phyloP scores from a whole-genome alignment of 2,329 filamentous ascomycete genomes.

The Talaromyces sp. region DNA sequence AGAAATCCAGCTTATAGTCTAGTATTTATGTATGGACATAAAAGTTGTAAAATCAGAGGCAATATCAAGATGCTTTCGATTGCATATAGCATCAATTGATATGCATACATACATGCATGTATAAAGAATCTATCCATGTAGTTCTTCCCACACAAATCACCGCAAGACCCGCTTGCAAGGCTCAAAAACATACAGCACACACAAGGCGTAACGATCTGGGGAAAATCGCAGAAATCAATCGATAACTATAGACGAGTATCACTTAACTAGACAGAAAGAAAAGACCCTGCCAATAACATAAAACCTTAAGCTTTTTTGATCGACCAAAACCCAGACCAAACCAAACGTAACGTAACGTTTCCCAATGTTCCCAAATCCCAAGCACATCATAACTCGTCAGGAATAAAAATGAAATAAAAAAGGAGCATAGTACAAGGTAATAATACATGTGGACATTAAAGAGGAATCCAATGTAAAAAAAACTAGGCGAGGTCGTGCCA shows the following conservation, averaged over 20 bases:
- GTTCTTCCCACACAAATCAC: background rate
- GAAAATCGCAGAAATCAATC: background rate
- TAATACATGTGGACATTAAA: slow-evolving; percentile 1
- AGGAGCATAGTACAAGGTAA: background rate
- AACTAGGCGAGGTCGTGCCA: slow-evolving; percentile 22
- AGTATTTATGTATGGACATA: too few species aligned
- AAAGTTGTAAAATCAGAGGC: background rate
- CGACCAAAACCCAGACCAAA: background rate
- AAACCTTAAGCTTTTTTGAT: background rate
- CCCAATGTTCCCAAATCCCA: background rate
- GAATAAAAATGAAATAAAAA: background rate
- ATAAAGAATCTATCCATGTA: too few species aligned
- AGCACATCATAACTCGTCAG: background rate
- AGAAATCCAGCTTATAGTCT: too few species aligned
- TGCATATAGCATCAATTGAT: too few species aligned
- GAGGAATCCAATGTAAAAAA: background rate
- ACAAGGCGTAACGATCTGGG: too few species aligned
- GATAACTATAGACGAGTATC: background rate
- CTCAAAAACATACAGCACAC: background rate
- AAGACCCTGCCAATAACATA: background rate
- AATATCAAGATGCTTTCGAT: background rate
- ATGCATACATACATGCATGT: background rate
- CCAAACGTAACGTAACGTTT: background rate
- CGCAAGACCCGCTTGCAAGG: background rate
- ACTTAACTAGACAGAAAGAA: background rate